A percentile compares a stretch with the other conserved stretches of the same genome.
phyloP scores from a whole-genome alignment of 306 rosid genomes.

The Castanospermum australe region DNA sequence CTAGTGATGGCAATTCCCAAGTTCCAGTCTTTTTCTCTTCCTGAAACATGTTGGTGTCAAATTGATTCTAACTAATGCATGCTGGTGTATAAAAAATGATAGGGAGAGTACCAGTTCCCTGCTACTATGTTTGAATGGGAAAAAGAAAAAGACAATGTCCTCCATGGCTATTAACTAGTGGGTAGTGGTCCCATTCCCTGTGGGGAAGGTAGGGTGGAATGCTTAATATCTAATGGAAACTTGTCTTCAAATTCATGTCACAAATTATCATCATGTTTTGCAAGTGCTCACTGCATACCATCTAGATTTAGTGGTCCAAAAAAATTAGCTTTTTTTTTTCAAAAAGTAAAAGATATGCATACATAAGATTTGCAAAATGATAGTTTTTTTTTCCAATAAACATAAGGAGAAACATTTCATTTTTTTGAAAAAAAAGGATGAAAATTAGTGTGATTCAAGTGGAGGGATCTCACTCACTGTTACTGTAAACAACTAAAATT shows the following conservation, averaged over 20 bases:
- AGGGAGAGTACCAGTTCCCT: neutral
- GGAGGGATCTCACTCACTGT: slow-evolving; percentile 22
- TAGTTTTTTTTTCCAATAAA: neutral
- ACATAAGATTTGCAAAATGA: neutral
- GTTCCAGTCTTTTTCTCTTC: neutral
- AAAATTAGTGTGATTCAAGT: slow-evolving; percentile 31
- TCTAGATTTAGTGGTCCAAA: slow-evolving; percentile 31
- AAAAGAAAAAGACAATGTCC: neutral
- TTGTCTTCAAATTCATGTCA: slow-evolving; percentile 32
- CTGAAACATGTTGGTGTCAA: neutral
- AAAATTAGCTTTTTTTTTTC: neutral
- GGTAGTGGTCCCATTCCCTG: slow-evolving; percentile 25
- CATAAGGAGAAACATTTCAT: neutral
- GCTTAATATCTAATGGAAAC: slow-evolving; percentile 36
- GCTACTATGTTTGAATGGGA: slow-evolving; percentile 2
- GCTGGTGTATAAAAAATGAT: slow-evolving; percentile 7
- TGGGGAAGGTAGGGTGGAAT: slow-evolving; percentile 21
- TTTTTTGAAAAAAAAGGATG: neutral
- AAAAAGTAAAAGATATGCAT: neutral
- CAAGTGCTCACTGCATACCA: slow-evolving; percentile 17
- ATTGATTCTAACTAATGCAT: neutral
- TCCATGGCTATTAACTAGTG: slow-evolving; percentile 13
- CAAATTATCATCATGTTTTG: slow-evolving; percentile 38
- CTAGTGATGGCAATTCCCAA: slow-evolving; percentile 4
- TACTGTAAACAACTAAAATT: slow-evolving; percentile 35